Evolutionary conservation across 164 flowering plant genomes (phyloP).

Genomic region (Echeveria elegans): DNA sequence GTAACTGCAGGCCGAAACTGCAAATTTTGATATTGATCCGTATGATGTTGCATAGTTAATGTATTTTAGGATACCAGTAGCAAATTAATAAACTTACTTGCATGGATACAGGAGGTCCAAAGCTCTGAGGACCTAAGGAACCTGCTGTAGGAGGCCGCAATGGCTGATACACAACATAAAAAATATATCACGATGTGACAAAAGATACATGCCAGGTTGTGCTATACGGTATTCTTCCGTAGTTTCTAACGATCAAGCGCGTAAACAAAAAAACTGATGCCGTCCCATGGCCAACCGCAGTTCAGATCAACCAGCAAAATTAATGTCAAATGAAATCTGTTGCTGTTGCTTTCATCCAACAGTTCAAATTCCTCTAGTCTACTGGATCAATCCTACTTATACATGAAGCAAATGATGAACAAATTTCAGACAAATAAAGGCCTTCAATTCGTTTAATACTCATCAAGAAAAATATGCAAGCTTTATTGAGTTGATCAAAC

Average conservation of each 20-base stretch:
- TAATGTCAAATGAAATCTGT: background rate
- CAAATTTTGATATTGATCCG: slow-evolving; percentile 6
- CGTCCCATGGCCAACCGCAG: background rate
- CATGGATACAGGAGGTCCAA: slow-evolving; percentile 44
- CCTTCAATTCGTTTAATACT: background rate
- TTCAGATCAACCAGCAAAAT: background rate
- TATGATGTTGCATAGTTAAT: background rate
- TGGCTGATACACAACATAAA: slow-evolving; percentile 25
- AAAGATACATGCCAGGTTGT: background rate
- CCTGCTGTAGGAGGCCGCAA: slow-evolving; percentile 50
- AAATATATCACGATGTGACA: background rate
- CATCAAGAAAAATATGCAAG: background rate
- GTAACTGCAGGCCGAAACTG: slow-evolving; percentile 71
- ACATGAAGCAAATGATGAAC: background rate
- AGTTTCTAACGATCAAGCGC: background rate
- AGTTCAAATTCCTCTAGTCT: background rate
- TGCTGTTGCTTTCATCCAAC: background rate
- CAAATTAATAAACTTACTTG: slow-evolving; percentile 31
- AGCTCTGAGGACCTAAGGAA: slow-evolving; percentile 47
- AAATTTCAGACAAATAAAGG: background rate
- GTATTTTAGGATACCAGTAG: background rate
- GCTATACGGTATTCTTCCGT: background rate
- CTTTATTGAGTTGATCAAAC: slow-evolving; percentile 20
- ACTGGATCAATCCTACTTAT: background rate
- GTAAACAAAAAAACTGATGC: background rate